These are phyloP conservation scores for Mycena venus DNA, from an alignment of 768 basidiomycete species.

Conservation along the genomic window DNA sequence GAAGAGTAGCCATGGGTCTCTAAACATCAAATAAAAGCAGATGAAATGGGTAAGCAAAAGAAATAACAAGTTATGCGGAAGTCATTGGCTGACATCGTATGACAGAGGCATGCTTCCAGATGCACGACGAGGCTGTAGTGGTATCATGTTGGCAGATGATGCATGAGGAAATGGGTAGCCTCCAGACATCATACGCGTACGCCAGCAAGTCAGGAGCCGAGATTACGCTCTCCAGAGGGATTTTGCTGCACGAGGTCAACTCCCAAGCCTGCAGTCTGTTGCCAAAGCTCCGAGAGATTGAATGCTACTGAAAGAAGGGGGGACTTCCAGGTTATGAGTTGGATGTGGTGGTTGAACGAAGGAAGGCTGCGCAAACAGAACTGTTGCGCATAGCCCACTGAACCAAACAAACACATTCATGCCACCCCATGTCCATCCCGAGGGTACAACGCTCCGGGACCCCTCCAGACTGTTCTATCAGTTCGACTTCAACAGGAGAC, in stretches of 20 bases:
- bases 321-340: background rate
- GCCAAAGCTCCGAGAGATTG: background rate
- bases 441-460: slow-evolving; percentile 53
- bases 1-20: slow-evolving; percentile 46
- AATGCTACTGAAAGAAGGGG: background rate
- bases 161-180: slow-evolving; percentile 53
- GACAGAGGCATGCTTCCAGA: slow-evolving; percentile 43
- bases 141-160: slow-evolving; percentile 47
- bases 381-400: background rate
- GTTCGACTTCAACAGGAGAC: slow-evolving; percentile 60
- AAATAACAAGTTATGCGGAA: slow-evolving; percentile 1
- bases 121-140: slow-evolving; percentile 50
- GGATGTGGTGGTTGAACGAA: slow-evolving; percentile 11
- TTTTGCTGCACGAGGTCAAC: slow-evolving; percentile 1
- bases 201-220: slow-evolving; percentile 29
- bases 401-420: slow-evolving; percentile 36
- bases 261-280: background rate
- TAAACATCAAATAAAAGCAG: slow-evolving; percentile 40
- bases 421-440: slow-evolving; percentile 29
- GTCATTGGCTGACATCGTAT: slow-evolving; percentile 56
- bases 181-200: slow-evolving; percentile 51
- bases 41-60: slow-evolving; percentile 17
- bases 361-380: background rate
- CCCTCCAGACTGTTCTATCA: slow-evolving; percentile 69
- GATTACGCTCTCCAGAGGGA: slow-evolving; percentile 1